phyloP scores from a whole-genome alignment of 805 yeast species.

The Cyberlindnera petersonii region DNA sequence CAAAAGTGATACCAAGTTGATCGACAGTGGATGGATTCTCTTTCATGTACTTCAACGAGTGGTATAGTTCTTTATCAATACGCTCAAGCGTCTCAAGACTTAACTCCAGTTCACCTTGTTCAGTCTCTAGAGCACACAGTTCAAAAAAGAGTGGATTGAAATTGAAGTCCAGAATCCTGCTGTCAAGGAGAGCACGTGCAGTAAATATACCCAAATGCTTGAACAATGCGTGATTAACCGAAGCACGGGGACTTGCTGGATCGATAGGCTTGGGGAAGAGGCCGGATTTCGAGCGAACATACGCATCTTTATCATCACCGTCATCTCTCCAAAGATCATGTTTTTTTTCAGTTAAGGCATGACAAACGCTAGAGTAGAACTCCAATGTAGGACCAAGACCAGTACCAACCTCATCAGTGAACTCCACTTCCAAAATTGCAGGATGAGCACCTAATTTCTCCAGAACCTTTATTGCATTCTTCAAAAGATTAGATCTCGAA shows the following conservation, averaged over 20 bases:
- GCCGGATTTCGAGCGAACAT: conserved; percentile 45
- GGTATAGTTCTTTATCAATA: conserved; percentile 58
- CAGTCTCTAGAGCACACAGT: conserved; percentile 40
- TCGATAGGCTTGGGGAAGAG: conserved; percentile 70
- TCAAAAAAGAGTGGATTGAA: conserved; percentile 71
- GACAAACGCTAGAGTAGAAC: conserved; percentile 79
- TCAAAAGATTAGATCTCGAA: conserved; percentile 62
- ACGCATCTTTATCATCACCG: conserved; percentile 28
- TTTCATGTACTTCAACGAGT: conserved; percentile 50
- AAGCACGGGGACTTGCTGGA: conserved; percentile 32
- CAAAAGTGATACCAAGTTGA: conserved; percentile 59
- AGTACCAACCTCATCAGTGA: conserved; percentile 88
- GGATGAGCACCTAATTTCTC: conserved; percentile 76
- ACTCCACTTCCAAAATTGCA: conserved; percentile 80
- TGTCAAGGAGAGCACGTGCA: conserved; percentile 83
- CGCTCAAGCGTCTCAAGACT: conserved; percentile 32
- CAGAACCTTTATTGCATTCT: conserved; percentile 76
- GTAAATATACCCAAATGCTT: conserved; percentile 73
- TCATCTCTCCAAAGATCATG: conserved; percentile 64
- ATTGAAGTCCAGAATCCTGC: conserved; percentile 79
- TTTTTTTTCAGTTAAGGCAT: conserved; percentile 57
- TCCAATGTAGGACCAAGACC: conserved; percentile 96
- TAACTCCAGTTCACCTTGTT: conserved; percentile 8
- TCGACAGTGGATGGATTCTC: conserved; percentile 41
- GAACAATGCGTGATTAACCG: conserved; percentile 49